These are phyloP conservation scores for Nicotiana undulata DNA, from an alignment of 257 asterid species.

Conservation along the genomic window DNA sequence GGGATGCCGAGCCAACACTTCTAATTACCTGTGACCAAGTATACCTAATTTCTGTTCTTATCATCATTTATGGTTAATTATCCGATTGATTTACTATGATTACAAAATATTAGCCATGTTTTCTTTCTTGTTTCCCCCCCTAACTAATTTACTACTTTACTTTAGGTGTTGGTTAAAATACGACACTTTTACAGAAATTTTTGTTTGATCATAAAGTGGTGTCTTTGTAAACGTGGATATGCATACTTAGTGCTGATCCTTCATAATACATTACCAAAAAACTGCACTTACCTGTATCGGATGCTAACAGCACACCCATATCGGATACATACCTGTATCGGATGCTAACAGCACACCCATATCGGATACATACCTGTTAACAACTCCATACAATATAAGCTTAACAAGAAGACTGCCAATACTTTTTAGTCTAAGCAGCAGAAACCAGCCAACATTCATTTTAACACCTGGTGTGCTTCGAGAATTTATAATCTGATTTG, in stretches of 20 bases:
- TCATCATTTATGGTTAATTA: constrained; percentile 19
- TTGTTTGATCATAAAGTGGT: background rate
- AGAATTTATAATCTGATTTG: background rate
- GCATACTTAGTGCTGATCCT: background rate
- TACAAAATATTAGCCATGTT: background rate
- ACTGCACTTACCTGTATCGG: too few species aligned
- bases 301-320: background rate
- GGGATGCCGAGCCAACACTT: constrained; percentile 64
- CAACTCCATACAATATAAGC: background rate
- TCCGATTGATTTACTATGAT: background rate
- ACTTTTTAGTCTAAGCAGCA: background rate
- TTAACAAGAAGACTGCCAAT: background rate
- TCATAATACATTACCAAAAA: background rate
- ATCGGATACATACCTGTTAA: background rate
- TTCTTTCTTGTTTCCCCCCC: background rate
- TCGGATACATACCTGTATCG: background rate
- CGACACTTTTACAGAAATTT: background rate
- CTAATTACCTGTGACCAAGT: constrained; percentile 96
- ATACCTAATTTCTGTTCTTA: constrained; percentile 30
- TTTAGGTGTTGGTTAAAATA: background rate
- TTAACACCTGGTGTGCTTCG: background rate
- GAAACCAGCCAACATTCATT: background rate
- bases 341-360: background rate
- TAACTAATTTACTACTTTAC: background rate
- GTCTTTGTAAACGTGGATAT: background rate